Base-by-base conservation (phyloP, 305 asterid species). In the Fraxinus nigra region DNA sequence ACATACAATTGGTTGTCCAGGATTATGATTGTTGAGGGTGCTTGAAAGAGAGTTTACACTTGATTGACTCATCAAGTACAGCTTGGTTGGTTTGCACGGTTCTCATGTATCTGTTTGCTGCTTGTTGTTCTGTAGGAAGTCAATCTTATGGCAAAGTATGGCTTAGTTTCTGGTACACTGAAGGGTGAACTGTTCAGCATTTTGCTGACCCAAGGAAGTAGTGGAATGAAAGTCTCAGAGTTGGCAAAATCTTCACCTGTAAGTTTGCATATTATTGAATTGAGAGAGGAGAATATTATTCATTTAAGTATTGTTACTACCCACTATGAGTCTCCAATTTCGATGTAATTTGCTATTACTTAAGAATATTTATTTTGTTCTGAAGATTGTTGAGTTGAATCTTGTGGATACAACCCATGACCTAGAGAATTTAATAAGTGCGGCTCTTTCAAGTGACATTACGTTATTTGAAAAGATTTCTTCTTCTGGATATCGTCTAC, bases 401-500 rank as follows among this genome's bases (percentile, higher is more conserved):
- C 92, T 90, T 85, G 87, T 87, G 46, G 87, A 85, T 77, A 83
- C 90, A 38, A 78, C 86, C 78, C 78, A 59, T 69, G 92, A 91
- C 82, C 84, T 92, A 61, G 98, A 96, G 86, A 83, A 85, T 69
- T 78, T 92, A 80, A 88, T 94, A 85, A 85, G 90, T 83, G 84
- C 97, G 61, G 84, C 91, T 37, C 97, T 96, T 79, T 91, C 97
- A 7, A 88, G 97, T 84, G 98, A 96, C 84, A 88, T 96, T 81
- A 91, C 95, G 7, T 84, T 96, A 93, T 96, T 94, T 84, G 99
- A 96, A 81, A 96, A 89, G 93, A 96, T 96, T 75, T 94, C 98
- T 78, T 87, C 88, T 75, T 89, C 90, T 72, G 95, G 97, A 79
- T 96, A 91, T 88, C 98, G 99, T 80, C 87, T 94, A 84, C 93